A percentile compares a stretch with the other conserved stretches of the same genome.
Evolutionary conservation across 768 basidiomycete genomes (phyloP).

Genomic region (Rhizopogon vulgaris): DNA sequence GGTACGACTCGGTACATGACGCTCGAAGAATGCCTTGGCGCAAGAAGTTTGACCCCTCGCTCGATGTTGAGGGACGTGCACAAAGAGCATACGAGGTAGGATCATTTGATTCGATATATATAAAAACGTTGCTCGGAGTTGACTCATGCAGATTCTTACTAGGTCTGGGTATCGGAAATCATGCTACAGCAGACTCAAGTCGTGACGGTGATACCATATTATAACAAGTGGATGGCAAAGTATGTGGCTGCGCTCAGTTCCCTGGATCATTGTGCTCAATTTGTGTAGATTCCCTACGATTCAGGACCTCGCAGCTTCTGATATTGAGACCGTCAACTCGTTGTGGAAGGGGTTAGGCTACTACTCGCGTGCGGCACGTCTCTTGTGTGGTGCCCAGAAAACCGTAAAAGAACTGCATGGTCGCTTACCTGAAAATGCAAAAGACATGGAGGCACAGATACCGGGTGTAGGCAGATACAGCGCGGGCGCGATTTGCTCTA

Average conservation of each 20-base stretch:
- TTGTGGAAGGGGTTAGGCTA: slow-evolving; percentile 93
- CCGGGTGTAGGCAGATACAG: slow-evolving; percentile 89
- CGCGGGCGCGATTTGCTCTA: slow-evolving; percentile 79
- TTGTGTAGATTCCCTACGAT: slow-evolving; percentile 72
- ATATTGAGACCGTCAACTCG: slow-evolving; percentile 79
- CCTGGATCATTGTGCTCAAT: not conserved
- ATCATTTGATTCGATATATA: too few relatives aligned
- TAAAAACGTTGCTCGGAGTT: not conserved
- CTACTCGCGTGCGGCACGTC: slow-evolving; percentile 78
- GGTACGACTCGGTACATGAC: slow-evolving; percentile 68
- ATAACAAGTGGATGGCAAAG: slow-evolving; percentile 81
- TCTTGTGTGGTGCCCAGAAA: slow-evolving; percentile 80
- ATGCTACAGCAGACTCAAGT: slow-evolving; percentile 98
- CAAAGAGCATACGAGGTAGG: slow-evolving; percentile 90
- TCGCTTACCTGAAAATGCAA: slow-evolving; percentile 71
- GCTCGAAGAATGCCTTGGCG: slow-evolving; percentile 90
- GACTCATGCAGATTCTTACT: not conserved
- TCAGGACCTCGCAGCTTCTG: slow-evolving; percentile 60
- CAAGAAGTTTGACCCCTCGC: slow-evolving; percentile 54
- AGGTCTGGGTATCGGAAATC: slow-evolving; percentile 90
- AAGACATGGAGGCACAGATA: slow-evolving; percentile 74
- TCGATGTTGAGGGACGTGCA: slow-evolving; percentile 53
- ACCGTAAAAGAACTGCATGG: slow-evolving; percentile 62
- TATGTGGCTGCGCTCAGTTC: slow-evolving; percentile 26
- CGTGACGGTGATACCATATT: slow-evolving; percentile 89